These are phyloP conservation scores for Exutisphaerella laricina DNA, from an alignment of 2,329 filamentous ascomycete genomes.

Conservation along the genomic window DNA sequence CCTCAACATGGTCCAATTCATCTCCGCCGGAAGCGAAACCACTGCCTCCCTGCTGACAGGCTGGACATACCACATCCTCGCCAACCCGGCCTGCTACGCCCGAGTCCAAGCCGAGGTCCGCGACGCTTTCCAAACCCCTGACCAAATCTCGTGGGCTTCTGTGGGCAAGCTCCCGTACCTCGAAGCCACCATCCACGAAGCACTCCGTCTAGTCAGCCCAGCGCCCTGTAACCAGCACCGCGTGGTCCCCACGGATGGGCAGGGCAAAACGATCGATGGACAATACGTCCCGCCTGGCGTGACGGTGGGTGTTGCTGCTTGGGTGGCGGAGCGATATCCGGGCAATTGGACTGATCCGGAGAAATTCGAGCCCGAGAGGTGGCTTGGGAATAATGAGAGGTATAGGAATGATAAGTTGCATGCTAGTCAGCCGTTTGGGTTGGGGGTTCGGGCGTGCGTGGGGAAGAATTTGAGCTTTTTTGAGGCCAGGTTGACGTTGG, in stretches of 20 bases:
- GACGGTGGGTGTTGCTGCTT: background rate
- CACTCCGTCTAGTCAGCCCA: conserved; percentile 2
- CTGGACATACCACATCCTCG: conserved; percentile 3
- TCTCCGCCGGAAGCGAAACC: conserved; percentile 3
- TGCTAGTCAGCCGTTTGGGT: conserved; percentile 22
- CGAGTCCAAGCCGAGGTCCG: conserved; percentile 1
- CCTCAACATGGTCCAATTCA: conserved; percentile 5
- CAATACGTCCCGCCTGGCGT: conserved; percentile 4
- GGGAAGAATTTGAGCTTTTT: conserved; percentile 31
- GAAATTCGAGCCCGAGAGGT: conserved; percentile 27
- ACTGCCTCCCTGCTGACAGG: conserved; percentile 3
- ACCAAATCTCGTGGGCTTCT: conserved; percentile 1
- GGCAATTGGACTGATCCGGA: conserved; percentile 19
- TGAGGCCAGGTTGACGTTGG: conserved; percentile 29
- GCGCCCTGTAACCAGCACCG: conserved; percentile 3
- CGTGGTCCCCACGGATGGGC: background rate
- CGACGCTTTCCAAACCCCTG: background rate
- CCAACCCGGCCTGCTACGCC: background rate
- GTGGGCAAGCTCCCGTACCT: conserved; percentile 5
- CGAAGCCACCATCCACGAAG: conserved; percentile 5
- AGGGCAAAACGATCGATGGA: conserved; percentile 5
- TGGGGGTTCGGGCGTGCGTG: conserved; percentile 19
- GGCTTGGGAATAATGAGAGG: conserved; percentile 17
- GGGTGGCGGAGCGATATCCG: conserved; percentile 8
- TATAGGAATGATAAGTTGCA: conserved; percentile 19